These are phyloP conservation scores for Tricholoma terreum DNA, from an alignment of 768 basidiomycete genomes.

Conservation along the genomic window DNA sequence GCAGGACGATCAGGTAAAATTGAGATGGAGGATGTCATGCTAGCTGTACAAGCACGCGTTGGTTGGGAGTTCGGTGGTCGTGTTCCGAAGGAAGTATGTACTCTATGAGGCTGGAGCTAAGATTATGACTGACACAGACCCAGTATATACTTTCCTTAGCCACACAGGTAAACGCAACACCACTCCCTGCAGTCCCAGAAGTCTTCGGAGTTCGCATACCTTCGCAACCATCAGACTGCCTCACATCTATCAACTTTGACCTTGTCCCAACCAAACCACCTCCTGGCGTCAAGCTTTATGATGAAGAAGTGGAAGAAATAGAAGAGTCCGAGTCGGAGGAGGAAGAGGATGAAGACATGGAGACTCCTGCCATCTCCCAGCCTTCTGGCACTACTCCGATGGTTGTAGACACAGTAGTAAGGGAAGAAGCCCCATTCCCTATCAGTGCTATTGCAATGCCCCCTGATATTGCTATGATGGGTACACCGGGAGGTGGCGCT, in stretches of 20 bases:
- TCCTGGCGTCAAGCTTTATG: constrained; percentile 69
- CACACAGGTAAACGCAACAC: constrained; percentile 75
- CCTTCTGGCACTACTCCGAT: constrained; percentile 24
- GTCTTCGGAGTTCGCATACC: constrained; percentile 86
- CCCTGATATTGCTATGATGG: constrained; percentile 67
- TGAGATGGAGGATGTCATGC: constrained; percentile 76
- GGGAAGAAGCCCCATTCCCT: constrained; percentile 52
- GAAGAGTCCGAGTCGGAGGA: constrained; percentile 70
- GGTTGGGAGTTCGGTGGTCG: constrained; percentile 92
- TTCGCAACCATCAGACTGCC: constrained; percentile 62
- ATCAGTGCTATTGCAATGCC: constrained; percentile 62
- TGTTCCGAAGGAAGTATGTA: constrained; percentile 79
- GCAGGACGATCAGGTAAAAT: constrained; percentile 75
- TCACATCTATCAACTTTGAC: constrained; percentile 83
- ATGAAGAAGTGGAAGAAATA: constrained; percentile 81
- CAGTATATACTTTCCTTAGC: constrained; percentile 80
- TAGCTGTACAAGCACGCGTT: constrained; percentile 85
- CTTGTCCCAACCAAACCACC: constrained; percentile 83
- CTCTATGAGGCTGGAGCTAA: background rate
- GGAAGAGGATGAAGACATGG: constrained; percentile 70
- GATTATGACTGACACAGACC: background rate
- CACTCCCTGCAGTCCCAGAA: constrained; percentile 82
- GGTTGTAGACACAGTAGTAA: constrained; percentile 34
- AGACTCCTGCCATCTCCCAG: constrained; percentile 52
- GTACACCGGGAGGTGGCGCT: constrained; percentile 35